Conservation (phyloP, 371 early-diverging fungal genomes). For the Syncephalastrum racemosum region DNA sequence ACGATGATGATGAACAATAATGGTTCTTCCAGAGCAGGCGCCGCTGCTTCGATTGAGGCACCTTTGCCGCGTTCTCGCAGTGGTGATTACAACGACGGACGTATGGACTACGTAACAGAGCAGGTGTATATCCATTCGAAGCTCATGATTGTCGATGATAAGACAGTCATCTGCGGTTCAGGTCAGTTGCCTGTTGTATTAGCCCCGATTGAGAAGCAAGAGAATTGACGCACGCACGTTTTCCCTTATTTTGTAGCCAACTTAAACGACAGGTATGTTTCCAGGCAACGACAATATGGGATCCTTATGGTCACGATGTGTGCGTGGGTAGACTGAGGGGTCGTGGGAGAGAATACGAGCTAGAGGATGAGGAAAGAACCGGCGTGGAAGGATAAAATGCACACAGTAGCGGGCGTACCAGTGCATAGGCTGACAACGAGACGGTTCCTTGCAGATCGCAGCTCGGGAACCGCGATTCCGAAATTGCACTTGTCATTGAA, state of each 20-base stretch:
- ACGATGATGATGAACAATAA: background rate
- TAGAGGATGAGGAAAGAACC: background rate
- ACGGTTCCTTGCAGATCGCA: slow-evolving; percentile 59
- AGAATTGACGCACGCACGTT: background rate
- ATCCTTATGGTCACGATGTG: too few relatives aligned
- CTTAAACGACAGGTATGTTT: slow-evolving; percentile 45
- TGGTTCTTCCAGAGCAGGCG: background rate
- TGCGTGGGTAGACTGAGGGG: background rate
- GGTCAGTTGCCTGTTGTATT: slow-evolving; percentile 23
- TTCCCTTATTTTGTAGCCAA: slow-evolving; percentile 30
- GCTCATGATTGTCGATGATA: slow-evolving; percentile 84
- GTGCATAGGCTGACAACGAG: too few relatives aligned
- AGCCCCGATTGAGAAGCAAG: background rate
- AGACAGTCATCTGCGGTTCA: slow-evolving; percentile 61
- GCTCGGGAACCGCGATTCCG: slow-evolving; percentile 90
- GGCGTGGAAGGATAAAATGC: too few relatives aligned
- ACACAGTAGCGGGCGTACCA: too few relatives aligned
- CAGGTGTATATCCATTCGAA: slow-evolving; percentile 88
- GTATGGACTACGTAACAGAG: slow-evolving; percentile 63
- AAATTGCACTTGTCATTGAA: slow-evolving; percentile 82
- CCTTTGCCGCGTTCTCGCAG: slow-evolving; percentile 2
- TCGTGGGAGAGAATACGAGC: background rate
- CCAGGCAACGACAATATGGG: too few relatives aligned
- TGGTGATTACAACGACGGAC: slow-evolving; percentile 16
- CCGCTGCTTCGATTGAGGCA: too few relatives aligned